A percentile compares a stretch with the other conserved stretches of the same genome.
phyloP scores from a whole-genome alignment of 495 filamentous ascomycete genomes.

The Hypoxylon lienhwacheense region DNA sequence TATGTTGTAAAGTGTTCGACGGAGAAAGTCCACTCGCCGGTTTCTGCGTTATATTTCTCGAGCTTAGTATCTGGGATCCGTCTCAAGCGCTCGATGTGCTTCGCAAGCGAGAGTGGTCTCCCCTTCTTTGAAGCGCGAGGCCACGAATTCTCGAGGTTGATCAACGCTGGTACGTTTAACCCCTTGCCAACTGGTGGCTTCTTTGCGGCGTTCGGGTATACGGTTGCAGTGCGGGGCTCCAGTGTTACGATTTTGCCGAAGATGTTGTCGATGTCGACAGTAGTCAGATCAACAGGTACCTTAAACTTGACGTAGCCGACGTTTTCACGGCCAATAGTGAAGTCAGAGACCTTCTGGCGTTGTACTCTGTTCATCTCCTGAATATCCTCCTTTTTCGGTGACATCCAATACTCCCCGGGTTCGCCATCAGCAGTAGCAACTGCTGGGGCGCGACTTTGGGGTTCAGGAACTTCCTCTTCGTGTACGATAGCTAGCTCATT shows the following conservation, averaged over 20 bases:
- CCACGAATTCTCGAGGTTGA: conserved; percentile 86
- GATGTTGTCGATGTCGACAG: conserved; percentile 68
- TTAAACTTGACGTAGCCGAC: conserved; percentile 81
- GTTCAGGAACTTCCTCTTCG: conserved; percentile 59
- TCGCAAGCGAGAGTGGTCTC: conserved; percentile 56
- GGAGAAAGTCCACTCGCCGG: conserved; percentile 85
- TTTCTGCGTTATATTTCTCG: conserved; percentile 71
- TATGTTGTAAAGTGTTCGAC: conserved; percentile 97
- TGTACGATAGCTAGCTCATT: conserved; percentile 79
- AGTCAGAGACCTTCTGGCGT: conserved; percentile 66
- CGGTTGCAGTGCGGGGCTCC: conserved; percentile 73
- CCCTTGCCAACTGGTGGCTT: conserved; percentile 85
- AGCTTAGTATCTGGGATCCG: conserved; percentile 78
- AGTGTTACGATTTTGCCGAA: conserved; percentile 73
- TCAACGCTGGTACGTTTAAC: conserved; percentile 85
- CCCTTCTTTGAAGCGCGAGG: conserved; percentile 68
- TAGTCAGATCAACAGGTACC: conserved; percentile 76
- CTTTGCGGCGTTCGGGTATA: conserved; percentile 72
- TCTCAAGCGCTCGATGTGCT: conserved; percentile 80
- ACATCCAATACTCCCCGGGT: conserved; percentile 83
- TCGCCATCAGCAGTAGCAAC: conserved; percentile 52
- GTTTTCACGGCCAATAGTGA: conserved; percentile 78
- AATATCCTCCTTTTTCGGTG: conserved; percentile 69
- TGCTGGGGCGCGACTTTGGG: conserved; percentile 32
- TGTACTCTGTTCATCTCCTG: conserved; percentile 71